Evolutionary conservation across 495 filamentous ascomycete genomes (phyloP), one percentile per base, ranked within the genome.

Genomic region (Neurospora sp.): DNA sequence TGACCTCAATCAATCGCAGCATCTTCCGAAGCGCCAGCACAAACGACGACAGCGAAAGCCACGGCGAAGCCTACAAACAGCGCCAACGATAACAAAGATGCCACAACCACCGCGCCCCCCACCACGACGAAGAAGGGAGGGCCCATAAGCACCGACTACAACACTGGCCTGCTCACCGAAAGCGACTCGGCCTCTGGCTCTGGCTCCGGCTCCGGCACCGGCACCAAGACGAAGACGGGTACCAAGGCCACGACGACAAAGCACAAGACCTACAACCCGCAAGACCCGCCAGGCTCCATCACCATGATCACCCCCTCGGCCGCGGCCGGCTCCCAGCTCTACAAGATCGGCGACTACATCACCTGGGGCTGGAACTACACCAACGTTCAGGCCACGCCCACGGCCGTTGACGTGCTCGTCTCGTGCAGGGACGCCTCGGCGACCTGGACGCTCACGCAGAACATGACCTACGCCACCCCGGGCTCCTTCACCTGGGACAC

Each of bases 321-420:
- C 5, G 81, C 85, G 1, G 85, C 85, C 6, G 87, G 89, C 9
- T 83, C 88, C 5, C 89, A 90, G 74, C 93, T 93, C 79, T 98
- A 93, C 89, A 95, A 95, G 82, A 92, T 98, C 79, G 92, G 92
- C 20, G 90, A 98, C 44, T 86, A 86, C 71, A 85, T 97, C 18
- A 97, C 94, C 1, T 95, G 95, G 81, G 90, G 84, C 0, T 99
- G 95, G 94, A 98, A 98, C 82, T 98, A 97, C 84, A 99, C 96
- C 2, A 93, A 91, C 62, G 84, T 99, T 46, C 87, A 88, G 39
- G 90, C 90, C 20, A 91, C 89, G 1, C 96, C 96, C 0, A 89
- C 88, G 4, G 90, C 89, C 39, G 83, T 99, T 76, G 92, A 99
- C 76, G 88, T 98, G 5, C 82, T 96, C 39, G 92, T 96, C 12